Evolutionary conservation across 352 stramenopile species (phyloP), one percentile per base, ranked within the genome.

Genomic region (Thalassiosira livingstoniorum): DNA sequence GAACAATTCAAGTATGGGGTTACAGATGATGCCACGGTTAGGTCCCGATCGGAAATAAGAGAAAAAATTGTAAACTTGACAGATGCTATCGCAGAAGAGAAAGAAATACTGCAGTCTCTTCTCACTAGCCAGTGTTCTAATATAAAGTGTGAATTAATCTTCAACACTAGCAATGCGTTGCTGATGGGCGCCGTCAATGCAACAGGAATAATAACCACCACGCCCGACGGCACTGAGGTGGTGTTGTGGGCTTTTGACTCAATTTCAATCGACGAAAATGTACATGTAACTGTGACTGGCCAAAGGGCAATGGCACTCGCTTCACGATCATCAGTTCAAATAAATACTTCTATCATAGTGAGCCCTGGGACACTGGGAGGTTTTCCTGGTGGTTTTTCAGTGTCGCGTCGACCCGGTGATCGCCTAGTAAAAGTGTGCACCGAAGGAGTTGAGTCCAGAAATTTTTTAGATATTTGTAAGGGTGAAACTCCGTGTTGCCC

Each of bases 241-340:
- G 96, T 96, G 0, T 83, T 99, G 0, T 99, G 98, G 88, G 97
- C 97, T 68, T 99, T 99, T 78, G 96, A 98, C 85, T 97, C 91
- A 5, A 94, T 99, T 31, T 96, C 96, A 78, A 88, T 99, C 34
- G 93, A 92, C 51, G 73, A 86, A 23, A 87, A 95, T 43, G 96
- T 98, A 0, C 87, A 86, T 13, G 88, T 99, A 3, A 91, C 91
- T 5, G 87, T 98, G 11, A 92, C 95, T 53, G 97, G 97, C 18
- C 91, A 92, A 34, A 89, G 96, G 58, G 93, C 97, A 0, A 84
- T 98, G 62, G 92, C 90, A 1, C 92, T 99, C 65, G 78, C 98
- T 32, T 98, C 94, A 76, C 92, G 96, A 15, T 98, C 95, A 68
- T 98, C 94, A 55, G 91, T 96, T 58, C 92, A 97, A 32, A 89